These are phyloP conservation scores for Hawksworthiomyces lignivorus DNA, from an alignment of 2,329 filamentous ascomycete genomes.

Conservation along the genomic window DNA sequence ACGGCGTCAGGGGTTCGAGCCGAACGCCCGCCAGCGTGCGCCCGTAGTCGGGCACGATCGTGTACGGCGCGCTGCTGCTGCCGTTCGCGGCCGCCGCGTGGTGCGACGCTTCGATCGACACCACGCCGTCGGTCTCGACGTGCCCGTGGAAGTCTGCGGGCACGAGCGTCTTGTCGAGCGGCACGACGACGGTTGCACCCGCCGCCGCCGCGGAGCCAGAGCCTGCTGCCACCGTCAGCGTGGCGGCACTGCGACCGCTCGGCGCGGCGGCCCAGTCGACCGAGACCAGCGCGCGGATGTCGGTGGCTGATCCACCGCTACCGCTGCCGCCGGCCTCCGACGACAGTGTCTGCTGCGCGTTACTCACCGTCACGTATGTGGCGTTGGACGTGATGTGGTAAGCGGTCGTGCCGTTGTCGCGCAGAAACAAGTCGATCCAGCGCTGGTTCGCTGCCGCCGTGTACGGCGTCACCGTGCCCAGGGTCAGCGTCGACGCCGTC, in stretches of 20 bases:
- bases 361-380: constrained; percentile 29
- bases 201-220: constrained; percentile 16
- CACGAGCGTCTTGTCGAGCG: constrained; percentile 17
- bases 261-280: constrained; percentile 36
- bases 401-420: constrained; percentile 30
- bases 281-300: constrained; percentile 30
- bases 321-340: no score
- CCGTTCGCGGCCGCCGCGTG: constrained; percentile 13
- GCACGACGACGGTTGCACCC: constrained; percentile 24
- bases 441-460: constrained; percentile 24
- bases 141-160: constrained; percentile 21
- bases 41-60: constrained; percentile 22
- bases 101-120: constrained; percentile 23
- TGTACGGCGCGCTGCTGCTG: constrained; percentile 12
- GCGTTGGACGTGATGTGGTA: constrained; percentile 31
- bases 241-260: constrained; percentile 23
- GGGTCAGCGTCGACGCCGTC: constrained; percentile 26
- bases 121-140: constrained; percentile 19
- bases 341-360: constrained; percentile 26
- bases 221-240: constrained; percentile 23
- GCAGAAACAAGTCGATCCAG: constrained; percentile 40
- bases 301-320: constrained; percentile 11
- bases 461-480: constrained; percentile 19
- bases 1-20: constrained; percentile 18
- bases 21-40: constrained; percentile 23